Evolutionary conservation across 2,329 filamentous ascomycete species (phyloP).

Genomic region (Phyllosticta capitalensis): DNA sequence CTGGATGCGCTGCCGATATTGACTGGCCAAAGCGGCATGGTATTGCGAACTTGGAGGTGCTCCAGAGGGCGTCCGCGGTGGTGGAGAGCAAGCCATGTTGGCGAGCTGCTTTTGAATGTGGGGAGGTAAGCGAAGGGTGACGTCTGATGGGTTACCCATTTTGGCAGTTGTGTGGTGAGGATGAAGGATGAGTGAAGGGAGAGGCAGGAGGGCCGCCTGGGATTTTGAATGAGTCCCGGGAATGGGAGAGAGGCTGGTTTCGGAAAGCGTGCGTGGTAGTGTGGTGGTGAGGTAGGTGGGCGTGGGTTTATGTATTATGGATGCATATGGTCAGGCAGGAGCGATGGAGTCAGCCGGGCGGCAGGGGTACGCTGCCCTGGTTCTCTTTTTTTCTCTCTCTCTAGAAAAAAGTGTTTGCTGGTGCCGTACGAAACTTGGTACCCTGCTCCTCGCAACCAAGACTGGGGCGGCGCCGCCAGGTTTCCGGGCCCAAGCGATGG

Average conservation of each 20-base stretch:
- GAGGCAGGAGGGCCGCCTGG: not conserved
- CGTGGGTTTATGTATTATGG: too few relatives aligned
- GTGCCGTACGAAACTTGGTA: too few relatives aligned
- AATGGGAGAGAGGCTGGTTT: not conserved
- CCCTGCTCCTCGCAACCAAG: too few relatives aligned
- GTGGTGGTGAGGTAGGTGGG: too few relatives aligned
- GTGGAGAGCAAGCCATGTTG: slow-evolving; percentile 2
- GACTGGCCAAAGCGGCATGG: slow-evolving; percentile 2
- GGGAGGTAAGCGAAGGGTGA: slow-evolving; percentile 5
- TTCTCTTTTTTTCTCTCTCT: too few relatives aligned
- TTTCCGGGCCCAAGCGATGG: too few relatives aligned
- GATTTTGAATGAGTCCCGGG: not conserved
- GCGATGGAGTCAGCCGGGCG: too few relatives aligned
- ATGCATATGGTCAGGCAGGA: too few relatives aligned
- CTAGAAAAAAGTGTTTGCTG: too few relatives aligned
- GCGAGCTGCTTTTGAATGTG: slow-evolving; percentile 11
- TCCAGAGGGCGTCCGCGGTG: not conserved
- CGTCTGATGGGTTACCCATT: slow-evolving; percentile 1
- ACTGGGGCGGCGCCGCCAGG: too few relatives aligned
- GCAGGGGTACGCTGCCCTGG: too few relatives aligned
- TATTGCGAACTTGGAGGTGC: slow-evolving; percentile 2
- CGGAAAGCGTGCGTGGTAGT: too few relatives aligned
- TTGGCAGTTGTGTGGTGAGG: not conserved
- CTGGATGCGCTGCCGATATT: slow-evolving; percentile 9
- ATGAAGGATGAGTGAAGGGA: not conserved